phyloP scores from a whole-genome alignment of 805 yeast species.

The Candida glaebosa region DNA sequence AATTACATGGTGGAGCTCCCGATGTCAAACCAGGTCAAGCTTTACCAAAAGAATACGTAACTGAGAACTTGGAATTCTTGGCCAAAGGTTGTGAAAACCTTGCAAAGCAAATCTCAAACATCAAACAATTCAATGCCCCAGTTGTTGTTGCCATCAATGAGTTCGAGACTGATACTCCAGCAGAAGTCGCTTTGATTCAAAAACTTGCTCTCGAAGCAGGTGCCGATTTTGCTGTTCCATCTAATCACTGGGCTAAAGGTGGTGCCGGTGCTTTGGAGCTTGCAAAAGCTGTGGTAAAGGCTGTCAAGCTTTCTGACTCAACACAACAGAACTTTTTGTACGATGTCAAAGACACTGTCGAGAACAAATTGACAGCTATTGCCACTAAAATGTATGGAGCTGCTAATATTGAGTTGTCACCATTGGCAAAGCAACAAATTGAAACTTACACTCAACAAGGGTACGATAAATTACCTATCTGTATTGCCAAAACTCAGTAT shows the following conservation, averaged over 20 bases:
- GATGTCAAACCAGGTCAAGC: constrained; percentile 84
- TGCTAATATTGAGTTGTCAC: constrained; percentile 62
- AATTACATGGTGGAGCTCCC: constrained; percentile 87
- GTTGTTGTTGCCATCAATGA: constrained; percentile 82
- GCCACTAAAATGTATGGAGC: constrained; percentile 82
- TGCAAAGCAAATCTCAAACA: constrained; percentile 73
- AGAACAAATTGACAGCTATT: constrained; percentile 62
- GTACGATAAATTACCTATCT: constrained; percentile 71
- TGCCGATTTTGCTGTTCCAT: constrained; percentile 72
- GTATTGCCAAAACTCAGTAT: constrained; percentile 85
- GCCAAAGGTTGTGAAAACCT: constrained; percentile 69
- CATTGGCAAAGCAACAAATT: constrained; percentile 67
- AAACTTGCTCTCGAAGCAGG: constrained; percentile 72
- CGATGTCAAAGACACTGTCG: constrained; percentile 57
- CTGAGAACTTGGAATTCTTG: constrained; percentile 69
- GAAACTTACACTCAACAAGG: constrained; percentile 70
- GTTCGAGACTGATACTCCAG: constrained; percentile 68
- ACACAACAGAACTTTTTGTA: constrained; percentile 46
- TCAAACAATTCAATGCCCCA: constrained; percentile 67
- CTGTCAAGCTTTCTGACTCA: constrained; percentile 46
- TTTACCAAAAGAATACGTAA: constrained; percentile 67
- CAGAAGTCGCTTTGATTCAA: constrained; percentile 65
- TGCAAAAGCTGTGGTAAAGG: constrained; percentile 67
- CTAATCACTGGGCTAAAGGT: constrained; percentile 87
- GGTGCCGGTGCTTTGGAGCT: constrained; percentile 75